A percentile compares a stretch with the other conserved stretches of the same genome.
phyloP scores from a whole-genome alignment of 1,284 basidiomycete genomes.

The Exobasidium rhododendri region DNA sequence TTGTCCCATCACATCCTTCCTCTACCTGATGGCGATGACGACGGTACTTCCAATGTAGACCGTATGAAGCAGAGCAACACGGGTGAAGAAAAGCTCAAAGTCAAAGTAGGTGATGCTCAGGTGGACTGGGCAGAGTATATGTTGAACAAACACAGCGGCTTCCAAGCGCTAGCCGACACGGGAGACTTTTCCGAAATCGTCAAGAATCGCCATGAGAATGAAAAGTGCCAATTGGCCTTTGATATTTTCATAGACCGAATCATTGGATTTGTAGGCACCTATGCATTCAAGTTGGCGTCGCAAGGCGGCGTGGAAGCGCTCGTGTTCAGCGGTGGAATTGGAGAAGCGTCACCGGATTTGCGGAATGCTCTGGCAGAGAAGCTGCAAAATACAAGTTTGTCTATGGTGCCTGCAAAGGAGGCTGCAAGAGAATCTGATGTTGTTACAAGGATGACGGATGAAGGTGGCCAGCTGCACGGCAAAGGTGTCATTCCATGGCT shows the following conservation, averaged over 20 bases:
- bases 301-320: constrained; percentile 21
- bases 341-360: constrained; percentile 17
- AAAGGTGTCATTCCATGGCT: constrained; percentile 20
- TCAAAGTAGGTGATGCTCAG: not conserved
- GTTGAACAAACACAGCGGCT: constrained; percentile 24
- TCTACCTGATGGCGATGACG: too few relatives aligned
- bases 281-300: constrained; percentile 21
- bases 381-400: constrained; percentile 8
- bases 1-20: constrained; percentile 22
- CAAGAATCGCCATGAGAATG: constrained; percentile 6
- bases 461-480: constrained; percentile 1
- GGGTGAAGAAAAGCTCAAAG: constrained; percentile 2
- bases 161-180: constrained; percentile 21
- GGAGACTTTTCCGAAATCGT: constrained; percentile 21
- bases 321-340: constrained; percentile 29
- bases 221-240: constrained; percentile 19
- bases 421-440: not conserved
- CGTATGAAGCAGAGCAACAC: not conserved
- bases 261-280: constrained; percentile 22
- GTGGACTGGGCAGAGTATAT: constrained; percentile 15
- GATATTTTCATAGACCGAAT: constrained; percentile 30
- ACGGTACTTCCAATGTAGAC: not conserved
- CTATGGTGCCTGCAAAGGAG: not conserved
- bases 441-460: constrained; percentile 3
- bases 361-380: constrained; percentile 14